phyloP scores from a whole-genome alignment of 2,329 filamentous ascomycete genomes.

The Botrytis hyacinthi region DNA sequence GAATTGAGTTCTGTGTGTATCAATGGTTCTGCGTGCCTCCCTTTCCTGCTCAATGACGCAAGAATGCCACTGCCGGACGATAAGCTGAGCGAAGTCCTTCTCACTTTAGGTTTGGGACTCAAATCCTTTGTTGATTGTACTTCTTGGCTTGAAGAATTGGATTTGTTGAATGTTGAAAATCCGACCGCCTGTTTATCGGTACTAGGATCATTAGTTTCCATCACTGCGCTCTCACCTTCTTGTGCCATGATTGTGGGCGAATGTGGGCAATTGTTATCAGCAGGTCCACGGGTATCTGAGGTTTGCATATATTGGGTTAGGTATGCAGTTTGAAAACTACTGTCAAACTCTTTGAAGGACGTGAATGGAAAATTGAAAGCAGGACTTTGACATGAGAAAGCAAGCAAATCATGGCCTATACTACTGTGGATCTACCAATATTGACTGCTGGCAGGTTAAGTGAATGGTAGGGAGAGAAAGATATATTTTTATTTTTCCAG shows the following conservation, averaged over 20 bases:
- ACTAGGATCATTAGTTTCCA: constrained; percentile 32
- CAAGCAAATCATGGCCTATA: not conserved
- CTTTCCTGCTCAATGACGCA: constrained; percentile 48
- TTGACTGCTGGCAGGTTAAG: not conserved
- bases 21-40: constrained; percentile 58
- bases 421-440: not conserved
- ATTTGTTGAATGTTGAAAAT: constrained; percentile 20
- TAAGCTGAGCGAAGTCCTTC: constrained; percentile 41
- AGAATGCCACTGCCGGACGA: constrained; percentile 44
- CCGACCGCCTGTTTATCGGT: constrained; percentile 19
- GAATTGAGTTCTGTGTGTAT: constrained; percentile 53
- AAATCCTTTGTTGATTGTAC: constrained; percentile 10
- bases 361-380: not conserved
- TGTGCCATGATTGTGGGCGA: constrained; percentile 19
- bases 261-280: not conserved
- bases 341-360: no score
- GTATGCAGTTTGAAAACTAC: not conserved
- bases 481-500: not conserved
- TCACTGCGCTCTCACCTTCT: constrained; percentile 17
- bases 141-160: constrained; percentile 1
- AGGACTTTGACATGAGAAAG: not conserved
- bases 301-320: not conserved
- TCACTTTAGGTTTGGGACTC: constrained; percentile 1
- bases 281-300: not conserved
- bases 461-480: not conserved